Base-by-base conservation (phyloP, 768 basidiomycete species). In the Lactarius trivialis region DNA sequence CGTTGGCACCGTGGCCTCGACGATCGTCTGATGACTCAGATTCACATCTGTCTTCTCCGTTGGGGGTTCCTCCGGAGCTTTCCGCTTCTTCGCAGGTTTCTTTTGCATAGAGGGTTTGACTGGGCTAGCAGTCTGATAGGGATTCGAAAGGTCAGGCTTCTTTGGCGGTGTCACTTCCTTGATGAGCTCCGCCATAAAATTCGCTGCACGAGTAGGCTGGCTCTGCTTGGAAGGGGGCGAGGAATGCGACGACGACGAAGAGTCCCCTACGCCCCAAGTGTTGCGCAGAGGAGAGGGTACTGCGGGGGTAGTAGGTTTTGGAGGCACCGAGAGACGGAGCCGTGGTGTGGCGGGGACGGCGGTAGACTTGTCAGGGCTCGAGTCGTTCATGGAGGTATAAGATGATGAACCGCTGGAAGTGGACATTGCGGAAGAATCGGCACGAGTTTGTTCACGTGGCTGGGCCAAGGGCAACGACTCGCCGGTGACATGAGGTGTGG, bases 281-380 rank as follows among this genome's bases (percentile, higher is more conserved):
- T 91, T 85, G 6, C 89, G 81, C 49, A 92, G 75, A 28, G 89
- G 90, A 11, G 89, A 91, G 17, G 90, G 88, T 8, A 83, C 73
- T 14, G 79, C 81, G 7, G 90, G 89, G 1, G 79, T 73, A 19
- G 85, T 86, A 7, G 79, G 81, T 66, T 85, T 86, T 39, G 67
- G 57, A 8, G 69, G 61, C n/a, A 67, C 65, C 33, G 66, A 65
- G 7, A 70, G 68, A 32, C 70, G 70, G 8, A 68, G 57, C 6
- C 70, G 68, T 17, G 70, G 67, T 24, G 70, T 63, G 34, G 71
- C 34, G 48, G 65, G 53, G 1, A 65, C 55, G 1, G 54, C 26
- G 9, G 60, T 56, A n/a, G 63, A 63, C 50, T 66, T 24, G 32
- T 45, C 61, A 17, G 61, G 61, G 26, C 63, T 65, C 15, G 66